Conservation (phyloP, 345 rosid genomes). For the Eucalyptus shirleyi region DNA sequence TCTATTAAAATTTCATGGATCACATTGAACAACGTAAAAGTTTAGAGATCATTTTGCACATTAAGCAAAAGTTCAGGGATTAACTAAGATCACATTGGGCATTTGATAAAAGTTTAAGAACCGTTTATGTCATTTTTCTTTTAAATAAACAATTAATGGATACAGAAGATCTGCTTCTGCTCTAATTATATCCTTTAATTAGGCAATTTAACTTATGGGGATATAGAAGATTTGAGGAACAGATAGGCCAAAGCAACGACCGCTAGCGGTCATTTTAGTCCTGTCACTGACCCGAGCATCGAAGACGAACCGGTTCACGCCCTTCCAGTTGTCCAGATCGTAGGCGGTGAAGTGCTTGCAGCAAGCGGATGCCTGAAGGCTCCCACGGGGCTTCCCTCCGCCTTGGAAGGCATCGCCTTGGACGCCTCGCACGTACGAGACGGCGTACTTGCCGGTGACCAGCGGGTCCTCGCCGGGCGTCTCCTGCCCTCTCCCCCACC, state of each 20-base stretch:
- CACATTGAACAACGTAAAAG: accelerated
- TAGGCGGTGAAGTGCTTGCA: conserved; percentile 93
- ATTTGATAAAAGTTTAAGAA: accelerated
- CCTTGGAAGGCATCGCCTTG: conserved; percentile 49
- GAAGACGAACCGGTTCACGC: conserved; percentile 48
- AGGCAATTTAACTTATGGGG: background rate
- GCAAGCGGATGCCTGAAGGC: conserved; percentile 63
- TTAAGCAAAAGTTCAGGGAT: accelerated
- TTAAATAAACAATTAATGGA: background rate
- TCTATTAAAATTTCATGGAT: accelerated
- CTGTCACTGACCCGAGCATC: conserved; percentile 36
- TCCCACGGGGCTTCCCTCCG: conserved; percentile 6
- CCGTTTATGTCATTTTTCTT: accelerated
- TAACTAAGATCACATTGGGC: accelerated
- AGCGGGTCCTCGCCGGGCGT: conserved; percentile 85
- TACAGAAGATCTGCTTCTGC: background rate
- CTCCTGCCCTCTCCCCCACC: conserved; percentile 93
- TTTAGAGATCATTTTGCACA: accelerated
- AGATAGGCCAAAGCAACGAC: background rate
- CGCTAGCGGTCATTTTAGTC: background rate
- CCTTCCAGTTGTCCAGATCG: conserved; percentile 87
- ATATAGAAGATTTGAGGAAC: background rate
- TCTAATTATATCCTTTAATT: background rate
- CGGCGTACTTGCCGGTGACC: conserved; percentile 45
- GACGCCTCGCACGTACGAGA: conserved; percentile 65